Conservation (phyloP, 2,329 filamentous ascomycete genomes). For the Fusarium floridanum region DNA sequence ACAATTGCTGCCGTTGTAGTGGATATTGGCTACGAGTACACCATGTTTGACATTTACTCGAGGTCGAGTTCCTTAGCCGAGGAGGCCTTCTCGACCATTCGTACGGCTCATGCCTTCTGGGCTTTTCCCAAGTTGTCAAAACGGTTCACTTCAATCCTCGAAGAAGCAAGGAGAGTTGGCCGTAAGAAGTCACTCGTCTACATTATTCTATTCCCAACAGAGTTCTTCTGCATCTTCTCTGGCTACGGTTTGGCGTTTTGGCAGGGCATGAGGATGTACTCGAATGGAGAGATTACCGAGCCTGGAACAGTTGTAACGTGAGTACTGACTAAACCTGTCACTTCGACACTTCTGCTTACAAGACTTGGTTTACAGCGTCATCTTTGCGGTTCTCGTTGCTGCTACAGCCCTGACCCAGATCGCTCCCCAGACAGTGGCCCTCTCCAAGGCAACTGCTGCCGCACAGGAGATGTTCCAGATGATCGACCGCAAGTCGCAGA, state of each 20-base stretch:
- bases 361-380: slow-evolving; percentile 51
- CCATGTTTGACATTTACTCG: slow-evolving; percentile 59
- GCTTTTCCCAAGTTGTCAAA: slow-evolving; percentile 58
- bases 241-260: slow-evolving; percentile 65
- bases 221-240: slow-evolving; percentile 63
- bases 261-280: slow-evolving; percentile 63
- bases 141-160: slow-evolving; percentile 58
- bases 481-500: slow-evolving; percentile 59
- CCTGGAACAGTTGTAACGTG: slow-evolving; percentile 62
- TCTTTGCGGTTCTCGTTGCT: slow-evolving; percentile 62
- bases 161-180: slow-evolving; percentile 55
- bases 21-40: slow-evolving; percentile 58
- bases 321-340: slow-evolving; percentile 20
- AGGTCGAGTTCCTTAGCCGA: slow-evolving; percentile 61
- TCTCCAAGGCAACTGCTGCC: slow-evolving; percentile 61
- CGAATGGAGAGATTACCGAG: slow-evolving; percentile 58
- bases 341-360: background rate
- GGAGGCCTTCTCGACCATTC: slow-evolving; percentile 62
- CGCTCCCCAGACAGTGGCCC: slow-evolving; percentile 60
- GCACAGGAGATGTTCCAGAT: slow-evolving; percentile 61
- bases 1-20: slow-evolving; percentile 54
- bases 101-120: slow-evolving; percentile 65
- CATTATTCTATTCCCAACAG: slow-evolving; percentile 58
- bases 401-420: slow-evolving; percentile 61
- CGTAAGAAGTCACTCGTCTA: slow-evolving; percentile 59